Conservation (phyloP, 1,284 basidiomycete species). For the Neonothopanus nambi region DNA sequence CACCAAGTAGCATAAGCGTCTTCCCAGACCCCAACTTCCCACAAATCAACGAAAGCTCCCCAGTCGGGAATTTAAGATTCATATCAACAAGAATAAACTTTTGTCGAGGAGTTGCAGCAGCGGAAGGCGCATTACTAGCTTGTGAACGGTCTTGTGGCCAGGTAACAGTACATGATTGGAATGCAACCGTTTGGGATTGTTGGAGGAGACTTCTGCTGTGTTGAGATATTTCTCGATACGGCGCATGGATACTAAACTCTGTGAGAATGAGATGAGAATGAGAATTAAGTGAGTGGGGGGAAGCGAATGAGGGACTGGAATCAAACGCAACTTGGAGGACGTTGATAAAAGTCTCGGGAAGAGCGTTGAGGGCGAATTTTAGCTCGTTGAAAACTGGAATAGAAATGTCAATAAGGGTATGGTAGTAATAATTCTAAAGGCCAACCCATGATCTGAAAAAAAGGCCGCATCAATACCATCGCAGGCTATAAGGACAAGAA, state of each 20-base stretch:
- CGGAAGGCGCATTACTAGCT: conserved; percentile 53
- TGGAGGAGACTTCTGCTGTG: conserved; percentile 65
- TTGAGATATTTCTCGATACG: conserved; percentile 90
- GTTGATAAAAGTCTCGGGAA: conserved; percentile 90
- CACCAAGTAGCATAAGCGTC: conserved; percentile 74
- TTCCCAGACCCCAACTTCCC: conserved; percentile 85
- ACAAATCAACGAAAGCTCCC: conserved; percentile 80
- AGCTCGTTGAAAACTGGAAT: conserved; percentile 81
- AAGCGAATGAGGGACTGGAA: background rate
- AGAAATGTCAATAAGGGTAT: conserved; percentile 8
- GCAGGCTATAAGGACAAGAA: background rate
- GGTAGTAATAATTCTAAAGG: background rate
- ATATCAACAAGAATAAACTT: conserved; percentile 86
- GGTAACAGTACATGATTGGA: conserved; percentile 84
- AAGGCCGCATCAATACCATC: background rate
- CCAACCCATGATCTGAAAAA: conserved; percentile 14
- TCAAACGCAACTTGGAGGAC: conserved; percentile 65
- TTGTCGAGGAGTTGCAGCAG: conserved; percentile 68
- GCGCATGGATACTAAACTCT: conserved; percentile 82
- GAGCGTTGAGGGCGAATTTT: conserved; percentile 78
- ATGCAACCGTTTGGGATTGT: conserved; percentile 61
- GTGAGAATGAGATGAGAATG: too few species aligned
- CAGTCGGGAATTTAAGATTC: conserved; percentile 74
- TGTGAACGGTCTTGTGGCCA: conserved; percentile 80
- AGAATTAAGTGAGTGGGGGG: too few species aligned